Percentiles rank a stretch among this genome's conserved stretches.
Evolutionary conservation across 2,329 filamentous ascomycete genomes (phyloP).

Genomic region (Trichocomaceae sp.): DNA sequence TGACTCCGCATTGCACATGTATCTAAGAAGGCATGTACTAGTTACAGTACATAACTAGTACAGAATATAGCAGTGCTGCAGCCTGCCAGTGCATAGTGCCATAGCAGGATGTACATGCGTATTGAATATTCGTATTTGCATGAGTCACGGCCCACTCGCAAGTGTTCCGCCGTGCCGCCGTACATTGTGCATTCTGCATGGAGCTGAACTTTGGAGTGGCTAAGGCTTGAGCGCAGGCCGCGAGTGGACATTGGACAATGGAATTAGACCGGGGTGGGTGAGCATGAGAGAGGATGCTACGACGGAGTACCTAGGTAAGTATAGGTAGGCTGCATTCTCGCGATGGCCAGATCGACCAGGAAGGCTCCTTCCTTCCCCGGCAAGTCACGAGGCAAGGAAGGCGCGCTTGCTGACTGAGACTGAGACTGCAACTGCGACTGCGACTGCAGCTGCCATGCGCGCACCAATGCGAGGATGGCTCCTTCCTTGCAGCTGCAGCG

Average conservation of each 20-base stretch:
- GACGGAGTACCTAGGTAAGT: too few species aligned
- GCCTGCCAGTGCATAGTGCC: too few species aligned
- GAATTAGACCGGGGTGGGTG: too few species aligned
- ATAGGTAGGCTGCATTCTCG: too few species aligned
- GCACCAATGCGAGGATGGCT: background rate
- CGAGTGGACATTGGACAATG: too few species aligned
- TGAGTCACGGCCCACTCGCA: background rate
- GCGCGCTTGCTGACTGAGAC: background rate
- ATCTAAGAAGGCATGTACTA: background rate
- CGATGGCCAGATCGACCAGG: background rate
- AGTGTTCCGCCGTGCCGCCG: background rate
- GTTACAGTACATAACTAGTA: too few species aligned
- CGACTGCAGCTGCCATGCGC: too few species aligned
- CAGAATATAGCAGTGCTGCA: too few species aligned
- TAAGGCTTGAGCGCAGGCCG: background rate
- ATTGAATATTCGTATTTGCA: background rate
- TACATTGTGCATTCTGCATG: background rate
- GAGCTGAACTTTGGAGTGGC: constrained; percentile 10
- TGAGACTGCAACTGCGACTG: too few species aligned
- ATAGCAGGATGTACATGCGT: background rate
- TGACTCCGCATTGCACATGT: constrained; percentile 9
- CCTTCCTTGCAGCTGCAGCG: background rate
- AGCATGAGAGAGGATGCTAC: too few species aligned
- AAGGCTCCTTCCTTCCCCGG: background rate
- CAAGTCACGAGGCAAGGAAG: background rate